phyloP scores from a whole-genome alignment of 495 filamentous ascomycete species.

The Usnea hakonensis region DNA sequence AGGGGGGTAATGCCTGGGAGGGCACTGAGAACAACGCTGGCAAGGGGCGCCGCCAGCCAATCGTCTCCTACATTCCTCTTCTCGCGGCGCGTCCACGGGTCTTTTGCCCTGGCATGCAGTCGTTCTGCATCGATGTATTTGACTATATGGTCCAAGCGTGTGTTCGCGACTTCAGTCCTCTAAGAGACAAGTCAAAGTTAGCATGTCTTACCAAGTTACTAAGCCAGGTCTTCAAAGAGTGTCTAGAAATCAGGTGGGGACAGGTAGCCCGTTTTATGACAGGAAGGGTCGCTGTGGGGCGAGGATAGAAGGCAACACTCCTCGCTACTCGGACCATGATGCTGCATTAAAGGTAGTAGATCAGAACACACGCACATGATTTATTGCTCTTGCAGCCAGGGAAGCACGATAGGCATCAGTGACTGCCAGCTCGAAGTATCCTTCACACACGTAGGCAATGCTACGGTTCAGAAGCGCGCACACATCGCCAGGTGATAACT shows the following conservation, averaged over 20 bases:
- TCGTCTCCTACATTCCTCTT: background rate
- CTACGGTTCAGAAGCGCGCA: conserved; percentile 30
- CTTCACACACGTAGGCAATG: conserved; percentile 25
- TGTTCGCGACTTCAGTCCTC: background rate
- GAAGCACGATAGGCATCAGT: conserved; percentile 27
- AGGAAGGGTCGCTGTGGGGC: background rate
- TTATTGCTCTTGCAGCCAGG: conserved; percentile 3
- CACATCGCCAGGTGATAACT: conserved; percentile 23
- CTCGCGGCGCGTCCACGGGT: background rate
- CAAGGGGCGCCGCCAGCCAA: background rate
- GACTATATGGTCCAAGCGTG: background rate
- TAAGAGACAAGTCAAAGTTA: background rate
- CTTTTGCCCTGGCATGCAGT: background rate
- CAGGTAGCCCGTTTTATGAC: background rate
- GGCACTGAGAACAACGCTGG: conserved; percentile 4
- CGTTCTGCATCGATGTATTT: conserved; percentile 11
- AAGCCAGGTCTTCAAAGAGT: background rate
- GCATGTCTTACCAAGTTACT: background rate
- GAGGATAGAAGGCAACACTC: background rate
- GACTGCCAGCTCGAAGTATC: conserved; percentile 25
- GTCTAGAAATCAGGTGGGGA: background rate
- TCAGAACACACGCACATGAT: background rate
- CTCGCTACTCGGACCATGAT: background rate
- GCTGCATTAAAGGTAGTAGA: no score
- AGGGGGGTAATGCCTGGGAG: background rate